Conservation (phyloP, 345 rosid genomes). For the Aurinia saxatilis region DNA sequence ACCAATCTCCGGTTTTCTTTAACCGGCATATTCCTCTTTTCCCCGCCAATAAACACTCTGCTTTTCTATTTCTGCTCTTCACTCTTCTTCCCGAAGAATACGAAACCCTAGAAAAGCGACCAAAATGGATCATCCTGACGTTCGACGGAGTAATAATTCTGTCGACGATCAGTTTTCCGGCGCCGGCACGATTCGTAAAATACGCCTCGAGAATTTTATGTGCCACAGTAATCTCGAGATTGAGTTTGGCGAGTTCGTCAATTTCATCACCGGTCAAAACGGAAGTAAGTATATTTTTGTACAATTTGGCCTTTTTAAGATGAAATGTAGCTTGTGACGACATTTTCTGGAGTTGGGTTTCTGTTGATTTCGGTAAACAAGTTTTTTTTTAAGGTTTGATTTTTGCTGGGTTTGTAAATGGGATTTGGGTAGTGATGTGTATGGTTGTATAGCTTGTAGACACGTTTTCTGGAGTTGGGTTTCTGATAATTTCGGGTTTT, state of each 20-base stretch:
- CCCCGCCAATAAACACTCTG: slow-evolving; percentile 4
- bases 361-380: background rate
- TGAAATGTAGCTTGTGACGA: too few relatives aligned
- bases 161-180: slow-evolving; percentile 25
- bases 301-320: background rate
- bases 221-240: slow-evolving; percentile 71
- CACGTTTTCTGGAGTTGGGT: background rate
- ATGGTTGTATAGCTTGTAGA: too few relatives aligned
- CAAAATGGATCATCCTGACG: slow-evolving; percentile 44
- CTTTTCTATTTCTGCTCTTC: too few relatives aligned
- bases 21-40: background rate
- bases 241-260: slow-evolving; percentile 72
- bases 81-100: background rate
- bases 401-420: background rate
- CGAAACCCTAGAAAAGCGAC: background rate
- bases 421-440: too few relatives aligned
- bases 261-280: slow-evolving; percentile 91
- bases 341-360: background rate
- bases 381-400: background rate
- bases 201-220: slow-evolving; percentile 83
- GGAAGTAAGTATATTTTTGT: slow-evolving; percentile 47
- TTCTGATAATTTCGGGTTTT: background rate
- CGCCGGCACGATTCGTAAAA: slow-evolving; percentile 52
- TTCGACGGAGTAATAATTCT: slow-evolving; percentile 2
- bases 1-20: background rate